A percentile compares a stretch with the other conserved stretches of the same genome.
Conservation (phyloP, 805 yeast genomes). For the Yarrowia sp. region DNA sequence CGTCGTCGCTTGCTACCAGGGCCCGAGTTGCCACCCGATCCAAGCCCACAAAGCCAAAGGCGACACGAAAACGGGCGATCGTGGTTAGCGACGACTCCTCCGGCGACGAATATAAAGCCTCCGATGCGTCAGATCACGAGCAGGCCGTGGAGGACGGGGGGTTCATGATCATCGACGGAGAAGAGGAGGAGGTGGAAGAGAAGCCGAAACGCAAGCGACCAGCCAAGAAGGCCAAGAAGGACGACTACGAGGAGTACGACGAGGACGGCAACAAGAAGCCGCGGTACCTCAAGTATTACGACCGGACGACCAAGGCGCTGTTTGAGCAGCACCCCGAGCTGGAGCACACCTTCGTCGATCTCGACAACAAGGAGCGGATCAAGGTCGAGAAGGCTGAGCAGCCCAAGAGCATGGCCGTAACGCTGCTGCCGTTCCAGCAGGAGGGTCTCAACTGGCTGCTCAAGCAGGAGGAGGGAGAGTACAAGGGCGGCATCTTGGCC, state of each 20-base stretch:
- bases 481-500: conserved; percentile 88
- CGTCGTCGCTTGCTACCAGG: neutral
- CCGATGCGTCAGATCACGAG: neutral
- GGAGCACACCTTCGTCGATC: conserved; percentile 63
- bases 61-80: neutral
- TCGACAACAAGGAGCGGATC: conserved; percentile 51
- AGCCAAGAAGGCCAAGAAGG: conserved; percentile 10
- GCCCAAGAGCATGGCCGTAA: conserved; percentile 73
- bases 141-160: conserved; percentile 9
- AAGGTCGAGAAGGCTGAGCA: conserved; percentile 51
- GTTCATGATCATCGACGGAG: neutral
- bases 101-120: neutral
- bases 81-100: conserved; percentile 18
- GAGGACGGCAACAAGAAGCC: conserved; percentile 11
- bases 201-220: neutral
- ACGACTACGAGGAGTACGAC: conserved; percentile 5
- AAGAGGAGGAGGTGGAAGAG: neutral
- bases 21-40: neutral
- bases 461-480: conserved; percentile 70
- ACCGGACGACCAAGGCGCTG: conserved; percentile 64
- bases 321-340: conserved; percentile 78
- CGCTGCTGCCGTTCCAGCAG: conserved; percentile 80
- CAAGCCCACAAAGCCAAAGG: neutral
- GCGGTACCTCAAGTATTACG: conserved; percentile 34
- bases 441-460: conserved; percentile 92